Conservation (phyloP, 164 flowering plant genomes). For the Saururus chinensis region DNA sequence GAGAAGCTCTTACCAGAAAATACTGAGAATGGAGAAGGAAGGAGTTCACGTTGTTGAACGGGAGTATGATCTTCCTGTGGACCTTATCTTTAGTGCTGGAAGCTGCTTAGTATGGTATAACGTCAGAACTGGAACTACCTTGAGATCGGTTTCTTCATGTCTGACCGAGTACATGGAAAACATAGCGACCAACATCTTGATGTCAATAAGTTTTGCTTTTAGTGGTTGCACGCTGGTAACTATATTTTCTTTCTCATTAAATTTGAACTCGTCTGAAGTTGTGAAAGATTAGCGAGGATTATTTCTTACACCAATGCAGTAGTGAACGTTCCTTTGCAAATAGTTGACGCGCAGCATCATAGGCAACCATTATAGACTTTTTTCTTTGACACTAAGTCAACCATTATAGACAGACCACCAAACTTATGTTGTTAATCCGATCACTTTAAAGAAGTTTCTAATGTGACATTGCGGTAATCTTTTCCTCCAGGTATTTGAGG, state of each 20-base stretch:
- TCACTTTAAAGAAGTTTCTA: not conserved
- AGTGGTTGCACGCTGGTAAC: conserved; percentile 81
- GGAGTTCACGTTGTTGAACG: conserved; percentile 86
- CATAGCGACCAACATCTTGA: conserved; percentile 69
- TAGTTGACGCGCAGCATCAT: no score
- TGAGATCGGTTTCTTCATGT: conserved; percentile 41
- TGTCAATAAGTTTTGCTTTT: conserved; percentile 73
- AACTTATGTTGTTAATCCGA: no score
- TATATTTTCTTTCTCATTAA: not conserved
- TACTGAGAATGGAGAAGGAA: conserved; percentile 76
- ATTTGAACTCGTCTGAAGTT: no score
- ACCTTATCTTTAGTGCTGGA: conserved; percentile 61
- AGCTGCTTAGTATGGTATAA: conserved; percentile 80
- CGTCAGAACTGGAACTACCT: conserved; percentile 44
- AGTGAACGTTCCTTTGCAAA: not conserved
- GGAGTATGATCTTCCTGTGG: conserved; percentile 69
- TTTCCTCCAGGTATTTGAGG: conserved; percentile 72
- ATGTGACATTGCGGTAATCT: not conserved
- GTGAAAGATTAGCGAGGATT: not conserved
- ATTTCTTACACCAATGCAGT: not conserved
- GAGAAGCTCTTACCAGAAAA: conserved; percentile 76
- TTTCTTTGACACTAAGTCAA: no score
- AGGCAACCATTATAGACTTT: no score
- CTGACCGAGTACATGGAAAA: conserved; percentile 53
- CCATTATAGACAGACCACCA: no score